Evolutionary conservation across 2,329 filamentous ascomycete genomes (phyloP).

Genomic region (Diaporthe destruens): DNA sequence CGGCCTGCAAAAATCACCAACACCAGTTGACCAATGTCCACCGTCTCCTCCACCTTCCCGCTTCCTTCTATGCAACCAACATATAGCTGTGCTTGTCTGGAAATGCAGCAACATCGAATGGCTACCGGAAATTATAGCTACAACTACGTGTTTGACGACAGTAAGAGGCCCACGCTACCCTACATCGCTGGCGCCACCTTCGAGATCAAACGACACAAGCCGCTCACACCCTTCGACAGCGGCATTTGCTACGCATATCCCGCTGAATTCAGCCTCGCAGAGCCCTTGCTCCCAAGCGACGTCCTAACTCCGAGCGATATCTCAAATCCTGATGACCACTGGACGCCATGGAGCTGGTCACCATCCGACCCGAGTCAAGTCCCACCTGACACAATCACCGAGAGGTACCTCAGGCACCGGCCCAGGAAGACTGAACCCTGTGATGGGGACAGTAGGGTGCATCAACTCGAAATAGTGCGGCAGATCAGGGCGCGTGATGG

Average conservation of each 20-base stretch:
- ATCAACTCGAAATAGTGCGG: not conserved
- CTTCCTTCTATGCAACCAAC: not conserved
- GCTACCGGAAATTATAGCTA: not conserved
- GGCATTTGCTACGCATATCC: not conserved
- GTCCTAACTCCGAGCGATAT: not conserved
- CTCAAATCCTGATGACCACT: not conserved
- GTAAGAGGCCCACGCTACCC: not conserved
- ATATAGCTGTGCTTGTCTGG: not conserved
- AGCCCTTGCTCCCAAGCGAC: not conserved
- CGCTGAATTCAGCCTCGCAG: not conserved
- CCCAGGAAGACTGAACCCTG: not conserved
- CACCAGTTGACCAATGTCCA: not conserved
- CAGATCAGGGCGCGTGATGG: not conserved
- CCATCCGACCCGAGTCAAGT: not conserved
- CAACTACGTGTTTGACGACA: not conserved
- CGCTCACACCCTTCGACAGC: not conserved
- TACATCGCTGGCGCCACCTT: not conserved
- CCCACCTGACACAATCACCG: not conserved
- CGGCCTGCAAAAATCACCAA: not conserved
- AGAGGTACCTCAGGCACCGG: not conserved
- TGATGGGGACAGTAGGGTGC: not conserved
- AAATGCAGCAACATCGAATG: not conserved
- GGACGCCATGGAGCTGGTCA: not conserved
- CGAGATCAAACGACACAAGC: not conserved
- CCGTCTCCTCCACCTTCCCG: too few relatives aligned